Evolutionary conservation across 169 alveolate genomes (phyloP), one percentile per base, ranked within the genome.

Genomic region (Plasmodium coatneyi): DNA sequence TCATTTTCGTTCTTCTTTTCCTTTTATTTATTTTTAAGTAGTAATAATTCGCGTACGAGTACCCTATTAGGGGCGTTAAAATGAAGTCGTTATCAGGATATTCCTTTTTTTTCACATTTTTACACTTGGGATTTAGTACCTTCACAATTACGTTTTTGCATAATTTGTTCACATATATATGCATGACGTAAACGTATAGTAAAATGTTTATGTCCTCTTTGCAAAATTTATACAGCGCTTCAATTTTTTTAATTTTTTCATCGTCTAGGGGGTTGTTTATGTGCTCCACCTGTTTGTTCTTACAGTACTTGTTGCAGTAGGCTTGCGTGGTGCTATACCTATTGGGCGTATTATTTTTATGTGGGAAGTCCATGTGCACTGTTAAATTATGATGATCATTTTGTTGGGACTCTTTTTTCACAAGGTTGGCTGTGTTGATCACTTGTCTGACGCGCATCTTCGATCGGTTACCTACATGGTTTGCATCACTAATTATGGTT

Each of bases 141-240:
- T 84, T 84, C 28, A 84, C 83, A 84, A 84, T 84, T 19, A 84
- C 72, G 56, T 84, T 70, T 84, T 84, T 84, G 52, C 92, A 84
- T 14, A 84, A 49, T 72, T 84, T 84, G 32, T 72, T 71, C 49
- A 84, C 54, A 72, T 84, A 84, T 19, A 84, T 84, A 34, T 84
- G 92, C 83, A 84, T 84, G 14, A 84, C 92, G 78, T 84, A 84
- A 39, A 72, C 39, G 79, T 84, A 84, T 49, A 84, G 56, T 32
- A 84, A 36, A 25, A 84, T 84, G 52, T 84, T 84, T 30, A 84
- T 71, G 78, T 84, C 76, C 22, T 84, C 76, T 28, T 84, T 84
- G 39, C 84, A 84, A 41, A 71, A 84, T 71, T 19, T 84, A 41
- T 84, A 84, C 60, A 84, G 54, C 36, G 2, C 6, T 71, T 84